Base-by-base conservation (phyloP, 805 yeast species). In the Metschnikowia anglica region DNA sequence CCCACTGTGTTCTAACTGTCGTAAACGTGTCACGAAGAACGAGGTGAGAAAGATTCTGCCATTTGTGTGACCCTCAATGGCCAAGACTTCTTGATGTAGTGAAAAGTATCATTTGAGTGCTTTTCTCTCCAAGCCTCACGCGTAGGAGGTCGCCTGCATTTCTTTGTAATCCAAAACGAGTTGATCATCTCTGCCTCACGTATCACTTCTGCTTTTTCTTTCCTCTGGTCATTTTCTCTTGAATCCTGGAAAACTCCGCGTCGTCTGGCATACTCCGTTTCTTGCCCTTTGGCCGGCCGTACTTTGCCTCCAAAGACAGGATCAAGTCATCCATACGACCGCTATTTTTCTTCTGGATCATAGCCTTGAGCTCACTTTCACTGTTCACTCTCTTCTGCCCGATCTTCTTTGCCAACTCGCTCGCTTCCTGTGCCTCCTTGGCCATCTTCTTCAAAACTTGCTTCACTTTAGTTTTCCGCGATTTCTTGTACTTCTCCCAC, bases 401-500 rank as follows among this genome's bases (percentile, higher is more conserved):
- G 17, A 68, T 52, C 49, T 64, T 61, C 46, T 65, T 58, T 49
- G 73, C 71, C 49, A 76, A 57, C 47, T 66, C 68, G 45, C 74
- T 78, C 0, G 86, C 87, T 55, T 83, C 82, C 46, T 72, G 71
- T 2, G 88, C 83, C 53, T 85, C 89, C 47, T 75, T 80, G 11
- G 80, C 81, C 47, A 78, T 67, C 36, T 68, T 63, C 44, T 78
- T 76, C 39, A 69, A 53, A 53, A 77, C 72, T 52, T 73, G 75
- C 51, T 66, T 68, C 28, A 79, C 75, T 52, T 68, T 67, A 11
- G 73, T 61, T 35, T 66, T 63, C 28, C 85, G 66, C 2, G 77
- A 72, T 44, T 74, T 72, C 21, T 67, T 62, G 60, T 83, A 83
- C 31, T 65, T 65, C 5, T 63, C 68, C 73, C 80, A 85, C 46